Evolutionary conservation across 1,139 yeast species (phyloP).

Genomic region (Geotrichum aggregatum): DNA sequence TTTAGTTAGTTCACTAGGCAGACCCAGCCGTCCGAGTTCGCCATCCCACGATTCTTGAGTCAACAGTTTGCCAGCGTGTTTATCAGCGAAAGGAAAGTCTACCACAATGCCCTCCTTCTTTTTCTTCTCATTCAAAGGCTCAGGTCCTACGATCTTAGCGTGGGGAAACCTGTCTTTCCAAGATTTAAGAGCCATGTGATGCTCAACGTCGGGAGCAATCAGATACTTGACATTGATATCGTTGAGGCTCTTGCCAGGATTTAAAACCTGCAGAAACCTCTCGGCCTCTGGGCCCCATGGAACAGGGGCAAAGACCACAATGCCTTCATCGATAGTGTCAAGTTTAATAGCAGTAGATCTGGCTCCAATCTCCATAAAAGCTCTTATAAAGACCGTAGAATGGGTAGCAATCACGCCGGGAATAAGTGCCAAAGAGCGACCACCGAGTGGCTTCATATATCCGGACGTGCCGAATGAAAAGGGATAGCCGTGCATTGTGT

Average conservation of each 20-base stretch:
- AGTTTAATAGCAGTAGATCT: conserved; percentile 49
- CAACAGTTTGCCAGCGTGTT: conserved; percentile 15
- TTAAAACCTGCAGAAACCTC: conserved; percentile 43
- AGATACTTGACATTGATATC: conserved; percentile 35
- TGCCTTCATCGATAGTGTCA: conserved; percentile 26
- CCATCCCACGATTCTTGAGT: conserved; percentile 23
- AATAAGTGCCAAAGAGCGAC: conserved; percentile 46
- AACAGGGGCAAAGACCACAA: conserved; percentile 58
- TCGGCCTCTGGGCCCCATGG: conserved; percentile 49
- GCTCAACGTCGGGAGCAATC: conserved; percentile 37
- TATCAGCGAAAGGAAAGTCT: conserved; percentile 38
- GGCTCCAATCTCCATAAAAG: conserved; percentile 52
- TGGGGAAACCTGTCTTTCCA: conserved; percentile 50
- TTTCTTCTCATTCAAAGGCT: conserved; percentile 39
- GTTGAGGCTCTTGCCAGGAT: conserved; percentile 40
- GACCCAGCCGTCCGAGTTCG: conserved; percentile 23
- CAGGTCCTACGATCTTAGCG: conserved; percentile 51
- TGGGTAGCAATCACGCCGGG: conserved; percentile 47
- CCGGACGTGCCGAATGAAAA: conserved; percentile 18
- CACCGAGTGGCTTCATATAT: conserved; percentile 38
- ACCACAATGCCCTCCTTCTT: conserved; percentile 36
- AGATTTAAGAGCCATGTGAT: conserved; percentile 40
- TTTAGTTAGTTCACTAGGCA: conserved; percentile 32
- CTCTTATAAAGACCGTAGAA: conserved; percentile 35
- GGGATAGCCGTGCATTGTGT: conserved; percentile 20